Evolutionary conservation across 768 basidiomycete genomes (phyloP).

Genomic region (Phaffia australis): DNA sequence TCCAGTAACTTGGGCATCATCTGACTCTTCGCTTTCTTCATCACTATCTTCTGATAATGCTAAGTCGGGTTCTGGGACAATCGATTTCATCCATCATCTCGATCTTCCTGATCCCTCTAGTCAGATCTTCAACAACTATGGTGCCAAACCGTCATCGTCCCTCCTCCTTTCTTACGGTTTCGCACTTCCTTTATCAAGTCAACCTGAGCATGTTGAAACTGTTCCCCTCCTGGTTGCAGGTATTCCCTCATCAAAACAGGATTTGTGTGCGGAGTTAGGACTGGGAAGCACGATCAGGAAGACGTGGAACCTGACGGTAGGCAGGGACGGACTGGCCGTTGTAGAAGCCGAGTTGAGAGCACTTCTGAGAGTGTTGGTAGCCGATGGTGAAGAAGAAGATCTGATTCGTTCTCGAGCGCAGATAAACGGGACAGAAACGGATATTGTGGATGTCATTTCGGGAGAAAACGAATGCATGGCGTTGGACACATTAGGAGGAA

Average conservation of each 20-base stretch:
- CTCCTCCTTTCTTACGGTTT: slow-evolving; percentile 89
- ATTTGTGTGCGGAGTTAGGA: slow-evolving; percentile 30
- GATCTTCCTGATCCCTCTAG: slow-evolving; percentile 42
- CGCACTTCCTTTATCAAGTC: slow-evolving; percentile 62
- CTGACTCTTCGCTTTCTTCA: slow-evolving; percentile 20
- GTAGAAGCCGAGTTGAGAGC: slow-evolving; percentile 34
- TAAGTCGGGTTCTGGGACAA: slow-evolving; percentile 28
- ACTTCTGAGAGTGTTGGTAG: slow-evolving; percentile 36
- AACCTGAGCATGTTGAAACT: slow-evolving; percentile 49
- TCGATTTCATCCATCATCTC: slow-evolving; percentile 50
- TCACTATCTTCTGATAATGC: not conserved
- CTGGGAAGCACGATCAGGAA: slow-evolving; percentile 47
- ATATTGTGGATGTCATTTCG: slow-evolving; percentile 28
- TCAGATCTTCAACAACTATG: slow-evolving; percentile 85
- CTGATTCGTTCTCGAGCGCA: not conserved
- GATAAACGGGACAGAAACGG: slow-evolving; percentile 15
- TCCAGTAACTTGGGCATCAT: slow-evolving; percentile 25
- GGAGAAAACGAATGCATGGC: slow-evolving; percentile 59
- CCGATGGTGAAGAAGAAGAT: slow-evolving; percentile 29
- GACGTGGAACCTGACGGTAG: slow-evolving; percentile 42
- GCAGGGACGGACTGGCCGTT: slow-evolving; percentile 29
- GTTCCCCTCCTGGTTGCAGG: slow-evolving; percentile 56
- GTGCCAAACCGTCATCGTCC: slow-evolving; percentile 78
- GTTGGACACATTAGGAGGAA: slow-evolving; percentile 53
- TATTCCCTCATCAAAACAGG: slow-evolving; percentile 35